Base-by-base conservation (phyloP, 2,329 filamentous ascomycete genomes). In the Apiospora malaysiana region DNA sequence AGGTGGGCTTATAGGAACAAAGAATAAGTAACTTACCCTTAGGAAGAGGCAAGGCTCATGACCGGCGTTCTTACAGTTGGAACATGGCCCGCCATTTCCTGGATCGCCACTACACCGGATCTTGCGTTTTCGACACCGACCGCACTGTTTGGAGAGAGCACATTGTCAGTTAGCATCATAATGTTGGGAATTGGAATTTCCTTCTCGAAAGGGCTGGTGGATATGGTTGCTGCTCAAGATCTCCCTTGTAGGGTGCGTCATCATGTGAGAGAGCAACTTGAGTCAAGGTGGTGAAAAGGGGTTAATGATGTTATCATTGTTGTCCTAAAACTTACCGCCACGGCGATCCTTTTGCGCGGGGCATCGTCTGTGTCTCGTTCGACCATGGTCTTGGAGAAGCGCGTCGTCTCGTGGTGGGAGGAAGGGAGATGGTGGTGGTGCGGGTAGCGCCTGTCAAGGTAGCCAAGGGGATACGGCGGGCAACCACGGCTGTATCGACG, bases 61-160 rank as follows among this genome's bases (percentile, higher is more conserved):
- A 16, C 92, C 92, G 69, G 95, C 92, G 72, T 86, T 90, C 77
- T 90, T 92, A 84, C 95, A 98, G 80, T 95, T 97, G 14, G 88
- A 85, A 81, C 95, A 98, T n/a, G 91, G 90, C 49, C 85, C 83
- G n/a, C 92, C 92, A 77, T 92, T 89, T 43, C 92, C 93, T 45
- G 88, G 86, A 79, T 97, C 94, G 59, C 95, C 95, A 77, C 93
- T 97, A 83, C 95, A 98, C 76, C 94, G 92, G 77, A 98, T 98
- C 85, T 98, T 98, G 71, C 95, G 90, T 83, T 95, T 95, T 72
- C 95, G 90, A 82, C 95, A 98, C 75, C 95, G 90, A 46, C 90
- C 90, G 81, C 95, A 98, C 95, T 98, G 18, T 18, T 21, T 59
- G 45, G 40, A 42, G 14, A 16, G 71, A 5, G 51, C 14, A 71